Conservation (phyloP, 176 grass and related monocot genomes). For the Rhynchospora tenuis region DNA sequence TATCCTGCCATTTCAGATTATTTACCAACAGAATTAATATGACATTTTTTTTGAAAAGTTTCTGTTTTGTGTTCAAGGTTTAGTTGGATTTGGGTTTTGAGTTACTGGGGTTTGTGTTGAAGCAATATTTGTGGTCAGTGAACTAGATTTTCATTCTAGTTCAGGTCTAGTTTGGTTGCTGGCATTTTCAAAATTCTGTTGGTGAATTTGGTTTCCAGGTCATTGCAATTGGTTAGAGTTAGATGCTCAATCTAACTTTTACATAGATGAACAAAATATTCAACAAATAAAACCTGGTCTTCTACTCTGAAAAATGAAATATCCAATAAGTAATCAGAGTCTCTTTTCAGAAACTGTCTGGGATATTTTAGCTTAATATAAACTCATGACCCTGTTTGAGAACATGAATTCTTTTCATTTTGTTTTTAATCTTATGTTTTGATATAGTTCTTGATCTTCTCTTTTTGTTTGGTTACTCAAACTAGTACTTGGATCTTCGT, state of each 20-base stretch:
- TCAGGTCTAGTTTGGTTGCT: neutral
- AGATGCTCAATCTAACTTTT: neutral
- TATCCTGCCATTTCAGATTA: too few species aligned
- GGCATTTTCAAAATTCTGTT: neutral
- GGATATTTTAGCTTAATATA: neutral
- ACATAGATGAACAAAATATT: neutral
- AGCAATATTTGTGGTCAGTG: neutral
- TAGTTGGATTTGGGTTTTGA: neutral
- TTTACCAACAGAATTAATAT: neutral
- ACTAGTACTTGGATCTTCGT: constrained; percentile 76
- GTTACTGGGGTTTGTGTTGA: neutral
- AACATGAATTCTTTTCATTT: constrained; percentile 16
- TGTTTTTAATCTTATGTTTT: neutral
- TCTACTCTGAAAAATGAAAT: neutral
- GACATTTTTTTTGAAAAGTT: neutral
- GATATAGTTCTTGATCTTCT: neutral
- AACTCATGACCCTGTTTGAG: neutral
- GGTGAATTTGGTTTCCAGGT: neutral
- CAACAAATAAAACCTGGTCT: neutral
- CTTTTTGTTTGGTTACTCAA: constrained; percentile 39
- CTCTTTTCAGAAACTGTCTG: neutral
- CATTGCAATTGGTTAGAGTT: neutral
- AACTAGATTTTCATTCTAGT: neutral
- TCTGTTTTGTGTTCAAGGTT: neutral
- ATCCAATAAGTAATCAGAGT: neutral